Conservation (phyloP, 2,329 filamentous ascomycete genomes). For the Fusarium dimerum region DNA sequence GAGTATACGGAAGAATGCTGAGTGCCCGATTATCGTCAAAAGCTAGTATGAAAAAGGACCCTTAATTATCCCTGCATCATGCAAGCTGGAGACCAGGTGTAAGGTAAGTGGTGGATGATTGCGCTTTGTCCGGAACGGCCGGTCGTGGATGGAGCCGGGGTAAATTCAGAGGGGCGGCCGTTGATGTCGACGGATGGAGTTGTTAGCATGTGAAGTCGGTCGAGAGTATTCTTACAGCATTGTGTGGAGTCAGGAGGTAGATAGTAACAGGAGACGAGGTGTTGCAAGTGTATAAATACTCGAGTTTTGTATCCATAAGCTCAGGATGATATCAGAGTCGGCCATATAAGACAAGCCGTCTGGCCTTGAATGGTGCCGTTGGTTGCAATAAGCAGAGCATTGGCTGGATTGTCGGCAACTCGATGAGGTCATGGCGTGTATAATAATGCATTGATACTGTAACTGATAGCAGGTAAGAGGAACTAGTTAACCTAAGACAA, state of each 20-base stretch:
- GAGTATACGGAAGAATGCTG: constrained; percentile 17
- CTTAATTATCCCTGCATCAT: background rate
- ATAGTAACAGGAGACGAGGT: too few relatives aligned
- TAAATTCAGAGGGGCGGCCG: background rate
- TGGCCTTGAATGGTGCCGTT: background rate
- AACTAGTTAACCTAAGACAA: background rate
- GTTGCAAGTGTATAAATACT: too few relatives aligned
- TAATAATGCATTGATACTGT: background rate
- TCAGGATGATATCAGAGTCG: too few relatives aligned
- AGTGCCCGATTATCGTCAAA: constrained; percentile 8
- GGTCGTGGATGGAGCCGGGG: constrained; percentile 26
- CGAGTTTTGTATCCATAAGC: too few relatives aligned
- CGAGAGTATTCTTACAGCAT: background rate
- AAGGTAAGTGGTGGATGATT: constrained; percentile 17
- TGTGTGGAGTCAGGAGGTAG: too few relatives aligned
- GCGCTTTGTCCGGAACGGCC: constrained; percentile 25
- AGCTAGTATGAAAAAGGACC: constrained; percentile 6
- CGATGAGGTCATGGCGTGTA: background rate
- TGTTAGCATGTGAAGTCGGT: constrained; percentile 1
- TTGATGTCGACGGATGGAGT: constrained; percentile 1
- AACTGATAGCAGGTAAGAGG: background rate
- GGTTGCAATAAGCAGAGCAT: background rate
- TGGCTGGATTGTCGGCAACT: background rate
- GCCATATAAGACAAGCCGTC: too few relatives aligned
- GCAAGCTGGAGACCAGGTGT: background rate